Conservation (phyloP, 2,329 filamentous ascomycete genomes). For the Proliferodiscus dingleyae region DNA sequence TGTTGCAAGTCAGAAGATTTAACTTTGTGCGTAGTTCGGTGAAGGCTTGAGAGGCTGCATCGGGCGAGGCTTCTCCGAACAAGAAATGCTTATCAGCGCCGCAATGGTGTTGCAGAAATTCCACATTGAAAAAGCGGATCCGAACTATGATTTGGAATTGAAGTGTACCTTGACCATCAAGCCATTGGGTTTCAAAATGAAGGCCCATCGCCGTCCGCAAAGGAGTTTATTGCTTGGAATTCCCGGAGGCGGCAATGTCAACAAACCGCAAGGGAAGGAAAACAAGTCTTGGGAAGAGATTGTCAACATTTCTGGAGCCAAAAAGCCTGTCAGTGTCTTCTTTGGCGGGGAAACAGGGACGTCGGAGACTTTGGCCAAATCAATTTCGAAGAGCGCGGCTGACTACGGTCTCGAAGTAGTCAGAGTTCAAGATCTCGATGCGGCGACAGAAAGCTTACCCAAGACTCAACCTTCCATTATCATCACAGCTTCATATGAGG, state of each 20-base stretch:
- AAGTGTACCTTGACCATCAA: conserved; percentile 56
- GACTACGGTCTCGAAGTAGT: conserved; percentile 53
- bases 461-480: conserved; percentile 58
- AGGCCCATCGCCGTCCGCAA: conserved; percentile 50
- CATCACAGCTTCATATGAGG: conserved; percentile 68
- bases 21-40: too few species aligned
- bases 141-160: conserved; percentile 50
- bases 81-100: conserved; percentile 59
- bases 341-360: conserved; percentile 73
- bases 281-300: conserved; percentile 40
- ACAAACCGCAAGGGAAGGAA: too few species aligned
- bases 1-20: too few species aligned
- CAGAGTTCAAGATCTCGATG: conserved; percentile 52
- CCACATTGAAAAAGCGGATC: conserved; percentile 57
- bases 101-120: conserved; percentile 67
- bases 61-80: conserved; percentile 68
- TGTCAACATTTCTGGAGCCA: too few species aligned
- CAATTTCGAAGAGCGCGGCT: conserved; percentile 53
- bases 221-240: too few species aligned
- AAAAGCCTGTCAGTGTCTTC: conserved; percentile 52
- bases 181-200: conserved; percentile 58
- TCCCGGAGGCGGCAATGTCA: too few species aligned
- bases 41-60: conserved; percentile 68
- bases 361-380: conserved; percentile 63
- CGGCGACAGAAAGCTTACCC: conserved; percentile 54